phyloP scores from a whole-genome alignment of 805 yeast genomes.

The Spathaspora passalidarum region DNA sequence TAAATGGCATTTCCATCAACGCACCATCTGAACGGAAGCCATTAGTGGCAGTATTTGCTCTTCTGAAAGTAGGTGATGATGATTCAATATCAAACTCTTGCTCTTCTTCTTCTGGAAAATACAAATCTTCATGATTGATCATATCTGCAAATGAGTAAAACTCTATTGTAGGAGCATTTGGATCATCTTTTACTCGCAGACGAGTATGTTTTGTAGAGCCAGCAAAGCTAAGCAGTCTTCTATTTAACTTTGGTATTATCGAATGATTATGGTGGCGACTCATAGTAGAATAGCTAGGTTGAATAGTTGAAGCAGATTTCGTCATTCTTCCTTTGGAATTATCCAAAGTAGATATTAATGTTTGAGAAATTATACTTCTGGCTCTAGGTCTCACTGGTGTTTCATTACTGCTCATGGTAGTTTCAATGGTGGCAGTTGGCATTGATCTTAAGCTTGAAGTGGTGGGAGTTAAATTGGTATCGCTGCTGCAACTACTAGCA shows the following conservation, averaged over 20 bases:
- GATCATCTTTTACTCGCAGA: conserved; percentile 1
- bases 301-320: neutral
- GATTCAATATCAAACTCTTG: neutral
- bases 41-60: neutral
- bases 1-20: neutral
- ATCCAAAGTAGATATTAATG: conserved; percentile 7
- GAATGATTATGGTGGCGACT: neutral
- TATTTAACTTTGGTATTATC: neutral
- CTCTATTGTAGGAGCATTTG: conserved; percentile 19
- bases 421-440: neutral
- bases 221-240: conserved; percentile 7
- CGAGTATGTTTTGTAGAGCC: conserved; percentile 6
- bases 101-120: conserved; percentile 1
- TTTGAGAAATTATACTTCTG: conserved; percentile 8
- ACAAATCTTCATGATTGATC: conserved; percentile 18
- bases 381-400: conserved; percentile 5
- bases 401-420: neutral
- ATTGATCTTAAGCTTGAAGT: neutral
- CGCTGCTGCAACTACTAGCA: neutral
- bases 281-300: neutral
- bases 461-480: neutral
- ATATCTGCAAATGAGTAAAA: conserved; percentile 33
- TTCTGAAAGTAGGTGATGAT: neutral
- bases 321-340: neutral
- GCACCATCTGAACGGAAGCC: neutral